Conservation (phyloP, 345 rosid genomes). For the Acer campestre region DNA sequence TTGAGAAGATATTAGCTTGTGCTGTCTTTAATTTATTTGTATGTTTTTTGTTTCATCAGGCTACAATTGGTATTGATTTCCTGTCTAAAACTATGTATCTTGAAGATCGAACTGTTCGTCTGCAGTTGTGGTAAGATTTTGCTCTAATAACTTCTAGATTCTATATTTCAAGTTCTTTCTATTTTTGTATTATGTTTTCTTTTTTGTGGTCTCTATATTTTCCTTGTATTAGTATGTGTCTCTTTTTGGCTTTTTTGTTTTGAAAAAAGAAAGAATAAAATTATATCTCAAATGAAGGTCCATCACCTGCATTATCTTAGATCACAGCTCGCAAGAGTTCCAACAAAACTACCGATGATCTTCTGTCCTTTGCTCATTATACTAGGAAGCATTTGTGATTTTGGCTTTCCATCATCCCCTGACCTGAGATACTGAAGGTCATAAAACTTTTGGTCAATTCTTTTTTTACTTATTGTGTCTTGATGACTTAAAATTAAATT, state of each 20-base stretch:
- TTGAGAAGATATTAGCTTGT: background rate
- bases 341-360: background rate
- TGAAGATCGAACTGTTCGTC: conserved; percentile 79
- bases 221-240: too few relatives aligned
- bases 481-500: background rate
- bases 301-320: background rate
- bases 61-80: conserved; percentile 82
- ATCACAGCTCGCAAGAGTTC: background rate
- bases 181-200: too few relatives aligned
- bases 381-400: background rate
- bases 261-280: too few relatives aligned
- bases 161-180: too few relatives aligned
- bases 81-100: conserved; percentile 88
- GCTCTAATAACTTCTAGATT: background rate
- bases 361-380: background rate
- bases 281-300: background rate
- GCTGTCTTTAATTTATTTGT: background rate
- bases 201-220: too few relatives aligned
- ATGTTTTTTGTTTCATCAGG: conserved; percentile 40
- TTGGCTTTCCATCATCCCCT: background rate
- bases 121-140: conserved; percentile 67
- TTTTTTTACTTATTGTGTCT: background rate
- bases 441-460: background rate
- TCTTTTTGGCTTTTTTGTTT: too few relatives aligned
- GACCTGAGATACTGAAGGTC: conserved; percentile 5